Conservation (phyloP, 1,139 yeast species). For the Saccharomycopsis hybrid region DNA sequence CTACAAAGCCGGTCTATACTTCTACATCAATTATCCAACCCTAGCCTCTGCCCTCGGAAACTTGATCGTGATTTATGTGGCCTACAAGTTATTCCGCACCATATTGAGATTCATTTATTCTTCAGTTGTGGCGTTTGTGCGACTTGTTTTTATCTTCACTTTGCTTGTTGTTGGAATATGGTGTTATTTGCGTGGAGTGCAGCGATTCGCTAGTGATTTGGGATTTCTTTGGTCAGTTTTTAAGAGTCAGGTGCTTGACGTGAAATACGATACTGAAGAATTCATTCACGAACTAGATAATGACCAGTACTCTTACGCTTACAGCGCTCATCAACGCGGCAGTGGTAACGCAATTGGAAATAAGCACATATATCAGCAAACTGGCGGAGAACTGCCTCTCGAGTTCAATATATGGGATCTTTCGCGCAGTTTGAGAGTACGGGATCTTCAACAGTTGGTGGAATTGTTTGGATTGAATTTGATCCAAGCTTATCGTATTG, state of each 20-base stretch:
- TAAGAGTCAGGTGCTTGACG: background rate
- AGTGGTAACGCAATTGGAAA: background rate
- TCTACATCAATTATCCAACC: conserved; percentile 16
- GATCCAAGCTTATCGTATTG: conserved; percentile 9
- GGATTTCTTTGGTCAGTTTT: background rate
- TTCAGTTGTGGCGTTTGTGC: conserved; percentile 6
- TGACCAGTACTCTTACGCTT: background rate
- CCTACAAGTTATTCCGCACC: conserved; percentile 1
- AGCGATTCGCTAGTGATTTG: conserved; percentile 6
- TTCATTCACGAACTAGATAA: conserved; percentile 5
- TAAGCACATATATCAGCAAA: background rate
- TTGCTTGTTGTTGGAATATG: conserved; percentile 5
- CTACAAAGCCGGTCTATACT: conserved; percentile 7
- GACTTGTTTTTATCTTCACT: conserved; percentile 1
- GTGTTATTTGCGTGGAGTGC: conserved; percentile 14
- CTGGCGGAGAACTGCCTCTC: background rate
- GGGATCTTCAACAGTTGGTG: conserved; percentile 9
- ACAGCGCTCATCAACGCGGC: too few species aligned
- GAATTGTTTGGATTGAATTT: conserved; percentile 15
- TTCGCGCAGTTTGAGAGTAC: background rate
- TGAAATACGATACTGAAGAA: conserved; percentile 8
- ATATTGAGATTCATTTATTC: conserved; percentile 3
- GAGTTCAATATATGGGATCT: conserved; percentile 2
- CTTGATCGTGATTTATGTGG: conserved; percentile 3
- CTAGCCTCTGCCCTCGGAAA: conserved; percentile 7